Conservation (phyloP, 441 rosid species). For the Mallotus repandus region DNA sequence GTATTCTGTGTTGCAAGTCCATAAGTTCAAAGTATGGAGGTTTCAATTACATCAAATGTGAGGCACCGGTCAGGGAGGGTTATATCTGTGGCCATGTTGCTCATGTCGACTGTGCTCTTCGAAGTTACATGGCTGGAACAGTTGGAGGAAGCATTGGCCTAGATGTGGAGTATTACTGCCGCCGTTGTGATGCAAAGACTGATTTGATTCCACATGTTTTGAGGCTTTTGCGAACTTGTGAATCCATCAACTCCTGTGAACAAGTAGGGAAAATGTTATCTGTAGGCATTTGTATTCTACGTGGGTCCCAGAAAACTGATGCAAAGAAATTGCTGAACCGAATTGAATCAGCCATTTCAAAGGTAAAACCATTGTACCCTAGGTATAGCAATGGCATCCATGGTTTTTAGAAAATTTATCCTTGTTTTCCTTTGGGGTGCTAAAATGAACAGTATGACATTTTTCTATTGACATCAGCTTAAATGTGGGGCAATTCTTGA, state of each 20-base stretch:
- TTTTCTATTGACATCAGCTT: slow-evolving; percentile 53
- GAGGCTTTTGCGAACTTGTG: slow-evolving; percentile 53
- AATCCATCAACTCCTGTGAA: slow-evolving; percentile 48
- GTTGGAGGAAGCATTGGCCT: slow-evolving; percentile 85
- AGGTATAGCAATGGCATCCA: slow-evolving; percentile 6
- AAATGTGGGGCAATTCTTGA: slow-evolving; percentile 51
- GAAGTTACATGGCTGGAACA: slow-evolving; percentile 84
- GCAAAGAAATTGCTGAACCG: slow-evolving; percentile 50
- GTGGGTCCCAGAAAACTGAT: slow-evolving; percentile 46
- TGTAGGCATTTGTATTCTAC: slow-evolving; percentile 58
- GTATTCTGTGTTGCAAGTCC: slow-evolving; percentile 77
- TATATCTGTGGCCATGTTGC: slow-evolving; percentile 79
- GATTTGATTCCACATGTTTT: slow-evolving; percentile 65
- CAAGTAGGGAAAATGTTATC: slow-evolving; percentile 60
- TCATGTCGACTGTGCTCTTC: slow-evolving; percentile 79
- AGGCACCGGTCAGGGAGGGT: slow-evolving; percentile 49
- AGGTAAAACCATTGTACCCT: slow-evolving; percentile 45
- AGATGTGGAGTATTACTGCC: slow-evolving; percentile 83
- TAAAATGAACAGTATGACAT: slow-evolving; percentile 28
- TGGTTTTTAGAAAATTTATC: slow-evolving; percentile 10
- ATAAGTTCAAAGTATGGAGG: slow-evolving; percentile 49
- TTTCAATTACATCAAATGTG: slow-evolving; percentile 72
- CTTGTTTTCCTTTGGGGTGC: slow-evolving; percentile 16
- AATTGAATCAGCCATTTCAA: slow-evolving; percentile 48
- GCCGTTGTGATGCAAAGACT: slow-evolving; percentile 77